These are phyloP conservation scores for Myxozyma sirexii DNA, from an alignment of 805 yeast species.

Conservation along the genomic window DNA sequence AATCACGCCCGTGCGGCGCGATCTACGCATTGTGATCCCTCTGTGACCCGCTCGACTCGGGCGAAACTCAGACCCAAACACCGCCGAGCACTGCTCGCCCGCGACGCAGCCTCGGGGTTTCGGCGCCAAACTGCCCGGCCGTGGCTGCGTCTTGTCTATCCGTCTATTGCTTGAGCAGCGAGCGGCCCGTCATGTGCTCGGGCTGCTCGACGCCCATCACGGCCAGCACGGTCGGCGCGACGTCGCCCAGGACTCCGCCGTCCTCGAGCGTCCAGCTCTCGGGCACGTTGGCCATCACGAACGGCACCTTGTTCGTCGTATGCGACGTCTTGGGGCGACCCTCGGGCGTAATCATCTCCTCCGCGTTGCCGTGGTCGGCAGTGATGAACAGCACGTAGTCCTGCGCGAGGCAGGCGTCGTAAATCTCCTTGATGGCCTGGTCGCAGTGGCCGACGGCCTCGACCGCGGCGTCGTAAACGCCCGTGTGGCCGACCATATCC, in stretches of 20 bases:
- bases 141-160: no score
- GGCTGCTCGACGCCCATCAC: conserved; percentile 34
- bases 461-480: conserved; percentile 36
- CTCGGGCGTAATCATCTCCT: conserved; percentile 35
- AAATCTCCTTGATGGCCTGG: conserved; percentile 31
- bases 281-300: conserved; percentile 36
- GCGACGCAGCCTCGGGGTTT: no score
- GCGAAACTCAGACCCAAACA: no score
- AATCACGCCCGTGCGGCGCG: neutral
- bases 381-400: conserved; percentile 33
- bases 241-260: conserved; percentile 36
- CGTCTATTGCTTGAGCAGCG: no score
- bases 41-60: neutral
- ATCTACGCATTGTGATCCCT: conserved; percentile 2
- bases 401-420: conserved; percentile 31
- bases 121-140: neutral
- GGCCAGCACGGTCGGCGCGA: conserved; percentile 36
- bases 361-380: conserved; percentile 37
- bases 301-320: conserved; percentile 35
- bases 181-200: conserved; percentile 35
- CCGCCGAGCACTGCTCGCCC: no score
- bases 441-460: conserved; percentile 36
- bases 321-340: conserved; percentile 36
- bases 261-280: conserved; percentile 28
- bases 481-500: conserved; percentile 37